phyloP scores from a whole-genome alignment of 352 stramenopile genomes.

The Phytophthora fragariaefolia region DNA sequence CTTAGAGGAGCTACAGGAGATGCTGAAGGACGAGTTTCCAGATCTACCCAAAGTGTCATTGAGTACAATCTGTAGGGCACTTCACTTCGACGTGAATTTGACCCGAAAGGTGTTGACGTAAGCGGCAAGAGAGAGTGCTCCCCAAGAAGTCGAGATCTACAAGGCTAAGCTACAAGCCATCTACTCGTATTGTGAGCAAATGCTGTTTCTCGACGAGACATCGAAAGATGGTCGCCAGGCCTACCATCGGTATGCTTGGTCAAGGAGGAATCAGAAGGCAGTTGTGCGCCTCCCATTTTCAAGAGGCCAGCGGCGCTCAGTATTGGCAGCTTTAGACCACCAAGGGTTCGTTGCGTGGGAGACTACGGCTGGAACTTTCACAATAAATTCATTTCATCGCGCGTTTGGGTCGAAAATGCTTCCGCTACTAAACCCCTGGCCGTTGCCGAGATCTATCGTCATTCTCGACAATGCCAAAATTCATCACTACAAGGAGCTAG shows the following conservation, averaged over 20 bases:
- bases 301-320: constrained; percentile 9
- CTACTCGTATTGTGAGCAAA: constrained; percentile 3
- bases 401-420: constrained; percentile 3
- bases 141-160: neutral
- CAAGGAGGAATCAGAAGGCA: constrained; percentile 4
- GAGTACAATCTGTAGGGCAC: no score
- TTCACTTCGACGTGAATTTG: no score
- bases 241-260: constrained; percentile 7
- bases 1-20: no score
- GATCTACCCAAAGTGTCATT: no score
- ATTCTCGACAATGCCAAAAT: constrained; percentile 14
- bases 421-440: neutral
- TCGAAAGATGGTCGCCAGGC: constrained; percentile 7
- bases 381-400: constrained; percentile 2
- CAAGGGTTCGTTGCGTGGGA: constrained; percentile 6
- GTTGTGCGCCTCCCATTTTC: constrained; percentile 14
- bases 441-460: constrained; percentile 6
- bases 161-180: constrained; percentile 5
- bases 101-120: no score
- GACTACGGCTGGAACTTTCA: constrained; percentile 5
- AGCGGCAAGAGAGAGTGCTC: no score
- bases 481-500: constrained; percentile 9
- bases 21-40: no score
- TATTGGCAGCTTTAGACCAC: constrained; percentile 4
- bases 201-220: constrained; percentile 13